These are phyloP conservation scores for Chlorella sorokiniana DNA, from an alignment of 139 green algal species.

Conservation along the genomic window DNA sequence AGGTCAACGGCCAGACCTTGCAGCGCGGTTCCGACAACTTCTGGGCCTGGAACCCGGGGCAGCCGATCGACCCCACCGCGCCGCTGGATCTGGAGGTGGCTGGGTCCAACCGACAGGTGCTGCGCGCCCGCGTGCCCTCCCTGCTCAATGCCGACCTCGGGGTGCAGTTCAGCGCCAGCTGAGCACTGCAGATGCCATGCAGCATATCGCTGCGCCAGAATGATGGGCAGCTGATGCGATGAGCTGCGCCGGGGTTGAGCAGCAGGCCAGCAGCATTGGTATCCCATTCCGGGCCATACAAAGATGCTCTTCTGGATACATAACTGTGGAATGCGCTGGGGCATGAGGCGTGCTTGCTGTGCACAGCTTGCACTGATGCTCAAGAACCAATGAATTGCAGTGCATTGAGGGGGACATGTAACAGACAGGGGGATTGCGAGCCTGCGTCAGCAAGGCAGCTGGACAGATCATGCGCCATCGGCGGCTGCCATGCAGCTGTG, in stretches of 20 bases:
- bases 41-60: slow-evolving; percentile 12
- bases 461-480: background rate
- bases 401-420: no score
- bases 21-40: slow-evolving; percentile 18
- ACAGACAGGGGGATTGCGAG: no score
- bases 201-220: no score
- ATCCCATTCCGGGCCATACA: no score
- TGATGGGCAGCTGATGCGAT: background rate
- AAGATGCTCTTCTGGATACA: no score
- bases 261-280: no score
- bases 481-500: slow-evolving; percentile 69
- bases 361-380: no score
- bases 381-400: no score
- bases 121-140: slow-evolving; percentile 15
- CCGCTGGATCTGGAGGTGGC: slow-evolving; percentile 31
- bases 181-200: no score
- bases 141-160: slow-evolving; percentile 15
- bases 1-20: slow-evolving; percentile 34
- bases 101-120: slow-evolving; percentile 32
- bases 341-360: no score
- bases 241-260: background rate
- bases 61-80: background rate
- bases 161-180: background rate
- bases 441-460: no score
- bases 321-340: no score